These are phyloP conservation scores for Emiliania huxleyi DNA, from an alignment of 78 protist genomes.

Conservation along the genomic window DNA sequence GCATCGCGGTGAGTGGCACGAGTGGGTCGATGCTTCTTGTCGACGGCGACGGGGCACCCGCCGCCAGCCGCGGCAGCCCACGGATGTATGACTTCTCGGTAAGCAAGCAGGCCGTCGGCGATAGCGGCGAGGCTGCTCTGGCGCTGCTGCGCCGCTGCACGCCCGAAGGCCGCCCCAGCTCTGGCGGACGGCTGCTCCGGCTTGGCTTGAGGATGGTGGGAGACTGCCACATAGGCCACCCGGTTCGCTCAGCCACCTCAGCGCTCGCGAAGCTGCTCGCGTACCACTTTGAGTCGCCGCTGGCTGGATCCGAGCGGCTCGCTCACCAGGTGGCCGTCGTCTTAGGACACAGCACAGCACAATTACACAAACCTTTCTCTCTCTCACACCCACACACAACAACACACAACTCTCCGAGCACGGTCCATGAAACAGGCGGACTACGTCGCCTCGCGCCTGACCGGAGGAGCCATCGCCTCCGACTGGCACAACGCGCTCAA, in stretches of 20 bases:
- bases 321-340: not conserved
- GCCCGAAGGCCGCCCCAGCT: not conserved
- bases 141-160: not conserved
- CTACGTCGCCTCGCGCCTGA: not conserved
- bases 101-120: not conserved
- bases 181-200: not conserved
- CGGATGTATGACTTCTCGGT: conserved; percentile 5
- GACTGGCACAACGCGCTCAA: conserved; percentile 44
- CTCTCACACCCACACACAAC: no score
- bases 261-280: conserved; percentile 12
- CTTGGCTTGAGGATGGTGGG: not conserved
- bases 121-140: not conserved
- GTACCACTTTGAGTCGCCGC: not conserved
- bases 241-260: conserved; percentile 17
- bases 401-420: no score
- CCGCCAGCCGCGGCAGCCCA: not conserved
- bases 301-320: not conserved
- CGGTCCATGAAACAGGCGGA: not conserved
- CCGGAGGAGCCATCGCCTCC: not conserved
- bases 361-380: no score
- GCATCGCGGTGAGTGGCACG: not conserved
- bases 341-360: not conserved
- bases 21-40: not conserved
- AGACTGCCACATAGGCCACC: no score
- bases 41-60: not conserved